Base-by-base conservation (phyloP, 1,284 basidiomycete species). In the Cutaneotrichosporon cutaneum region DNA sequence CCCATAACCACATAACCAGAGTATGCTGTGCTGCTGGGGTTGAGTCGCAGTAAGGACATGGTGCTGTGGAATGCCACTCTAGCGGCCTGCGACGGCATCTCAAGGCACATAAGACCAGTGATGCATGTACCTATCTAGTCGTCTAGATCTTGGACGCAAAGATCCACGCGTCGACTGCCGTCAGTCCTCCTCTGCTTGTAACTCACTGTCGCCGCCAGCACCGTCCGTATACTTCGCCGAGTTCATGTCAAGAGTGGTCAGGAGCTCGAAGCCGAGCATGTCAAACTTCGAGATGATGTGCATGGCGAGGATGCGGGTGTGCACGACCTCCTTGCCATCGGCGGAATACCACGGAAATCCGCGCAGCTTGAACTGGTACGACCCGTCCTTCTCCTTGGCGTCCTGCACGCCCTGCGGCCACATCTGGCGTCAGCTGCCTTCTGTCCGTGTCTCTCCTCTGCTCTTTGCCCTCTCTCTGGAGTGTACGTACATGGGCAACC, bases 141-240 rank as follows among this genome's bases (percentile, higher is more conserved):
- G n/a, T n/a, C 18, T 39, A 39, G 36, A 39, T 39, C 59, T 73
- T 74, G 45, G 60, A 66, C 4, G 72, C 72, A 52, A 76, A 75
- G 70, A 74, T 74, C 75, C 74, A 76, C 5, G 72, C 68, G 56
- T 77, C 76, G 55, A 76, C 75, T 77, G 60, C 7, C 18, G 35
- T 55, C 30, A 27, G 11, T 22, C 42, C 18, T 30, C 30, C 30
- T 5, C 9, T 9, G 30, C n/a, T n/a, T n/a, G 13, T 26, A 18
- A 61, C 32, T 72, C 69, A 3, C 59, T 66, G 11, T 47, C 56
- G 11, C 60, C 67, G n/a, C n/a, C n/a, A n/a, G n/a, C n/a, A n/a
- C n/a, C n/a, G n/a, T n/a, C n/a, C n/a, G n/a, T n/a, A n/a, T n/a
- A n/a, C n/a, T n/a, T n/a, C n/a, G n/a, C n/a, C n/a, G n/a, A n/a